Evolutionary conservation across 1,284 basidiomycete genomes (phyloP).

Genomic region (Ceratobasidium sp.): DNA sequence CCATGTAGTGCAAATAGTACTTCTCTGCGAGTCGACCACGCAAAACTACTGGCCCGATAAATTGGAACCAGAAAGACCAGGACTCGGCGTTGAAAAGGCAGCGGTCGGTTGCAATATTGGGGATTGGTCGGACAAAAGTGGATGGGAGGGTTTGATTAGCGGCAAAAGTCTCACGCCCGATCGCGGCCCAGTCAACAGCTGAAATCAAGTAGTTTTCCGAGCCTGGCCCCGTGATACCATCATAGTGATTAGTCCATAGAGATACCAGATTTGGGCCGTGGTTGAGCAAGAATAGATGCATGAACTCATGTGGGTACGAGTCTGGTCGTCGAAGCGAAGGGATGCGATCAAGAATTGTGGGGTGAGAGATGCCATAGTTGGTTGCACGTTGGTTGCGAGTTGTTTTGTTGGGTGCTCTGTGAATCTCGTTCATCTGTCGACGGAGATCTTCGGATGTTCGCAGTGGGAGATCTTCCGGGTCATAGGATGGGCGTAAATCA

Average conservation of each 20-base stretch:
- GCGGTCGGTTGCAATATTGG: constrained; percentile 53
- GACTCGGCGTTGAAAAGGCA: constrained; percentile 56
- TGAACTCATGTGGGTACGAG: constrained; percentile 55
- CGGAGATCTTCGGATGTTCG: constrained; percentile 42
- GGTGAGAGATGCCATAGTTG: not conserved
- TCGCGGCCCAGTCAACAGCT: constrained; percentile 37
- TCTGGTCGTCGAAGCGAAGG: constrained; percentile 37
- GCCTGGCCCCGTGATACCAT: not conserved
- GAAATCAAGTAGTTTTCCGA: constrained; percentile 1
- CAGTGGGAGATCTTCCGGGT: constrained; percentile 50
- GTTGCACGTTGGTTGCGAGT: constrained; percentile 30
- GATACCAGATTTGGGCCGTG: constrained; percentile 39
- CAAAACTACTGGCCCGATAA: constrained; percentile 54
- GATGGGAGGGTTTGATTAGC: constrained; percentile 55
- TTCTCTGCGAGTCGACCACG: constrained; percentile 51
- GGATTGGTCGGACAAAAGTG: constrained; percentile 53
- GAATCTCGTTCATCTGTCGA: constrained; percentile 1
- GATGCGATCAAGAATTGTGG: constrained; percentile 11
- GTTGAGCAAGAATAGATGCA: constrained; percentile 54
- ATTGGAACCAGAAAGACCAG: constrained; percentile 58
- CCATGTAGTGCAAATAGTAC: constrained; percentile 54
- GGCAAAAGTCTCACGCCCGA: constrained; percentile 54
- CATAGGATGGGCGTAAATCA: constrained; percentile 37
- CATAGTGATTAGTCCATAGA: constrained; percentile 34
- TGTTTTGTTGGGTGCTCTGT: not conserved